A percentile compares a stretch with the other conserved stretches of the same genome.
These are phyloP conservation scores for Xylaria polymorpha DNA, from an alignment of 2,329 filamentous ascomycete species.

Conservation along the genomic window DNA sequence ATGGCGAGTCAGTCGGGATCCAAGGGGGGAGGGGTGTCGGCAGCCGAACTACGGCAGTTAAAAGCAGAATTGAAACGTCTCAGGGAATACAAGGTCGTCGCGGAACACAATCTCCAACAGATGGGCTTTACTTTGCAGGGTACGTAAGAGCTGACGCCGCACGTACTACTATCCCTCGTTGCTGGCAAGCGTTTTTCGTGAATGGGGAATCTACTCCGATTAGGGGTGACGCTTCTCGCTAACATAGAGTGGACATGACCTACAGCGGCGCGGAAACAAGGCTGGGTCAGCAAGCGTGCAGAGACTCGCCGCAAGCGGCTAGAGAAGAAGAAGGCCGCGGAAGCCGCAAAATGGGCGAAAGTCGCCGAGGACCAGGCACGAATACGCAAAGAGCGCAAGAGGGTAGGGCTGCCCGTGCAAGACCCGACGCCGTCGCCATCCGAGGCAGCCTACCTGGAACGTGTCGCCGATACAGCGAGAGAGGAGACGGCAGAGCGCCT, in stretches of 20 bases:
- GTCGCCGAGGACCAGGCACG: not conserved
- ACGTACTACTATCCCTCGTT: not conserved
- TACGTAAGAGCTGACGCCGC: conserved; percentile 22
- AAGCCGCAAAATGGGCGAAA: conserved; percentile 14
- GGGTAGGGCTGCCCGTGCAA: conserved; percentile 13
- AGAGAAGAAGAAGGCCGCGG: conserved; percentile 13
- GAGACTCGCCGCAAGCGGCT: conserved; percentile 14
- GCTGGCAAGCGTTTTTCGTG: not conserved
- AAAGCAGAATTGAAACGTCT: conserved; percentile 25
- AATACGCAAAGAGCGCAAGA: conserved; percentile 21
- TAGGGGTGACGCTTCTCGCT: not conserved
- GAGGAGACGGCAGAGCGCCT: conserved; percentile 17
- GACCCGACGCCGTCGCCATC: conserved; percentile 31
- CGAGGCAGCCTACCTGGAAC: conserved; percentile 21
- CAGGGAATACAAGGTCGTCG: conserved; percentile 20
- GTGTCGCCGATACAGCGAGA: not conserved
- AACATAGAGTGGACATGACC: conserved; percentile 4
- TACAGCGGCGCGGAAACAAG: conserved; percentile 25
- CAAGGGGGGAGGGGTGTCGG: not conserved
- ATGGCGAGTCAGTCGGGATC: conserved; percentile 23
- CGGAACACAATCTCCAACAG: conserved; percentile 19
- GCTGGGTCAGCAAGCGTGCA: conserved; percentile 35
- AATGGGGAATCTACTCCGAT: not conserved
- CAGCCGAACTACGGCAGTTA: conserved; percentile 12
- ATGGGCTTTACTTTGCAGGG: conserved; percentile 32